Evolutionary conservation across 176 grass and related monocot genomes (phyloP), one percentile per base, ranked within the genome.

Genomic region (Paspalum notatum): DNA sequence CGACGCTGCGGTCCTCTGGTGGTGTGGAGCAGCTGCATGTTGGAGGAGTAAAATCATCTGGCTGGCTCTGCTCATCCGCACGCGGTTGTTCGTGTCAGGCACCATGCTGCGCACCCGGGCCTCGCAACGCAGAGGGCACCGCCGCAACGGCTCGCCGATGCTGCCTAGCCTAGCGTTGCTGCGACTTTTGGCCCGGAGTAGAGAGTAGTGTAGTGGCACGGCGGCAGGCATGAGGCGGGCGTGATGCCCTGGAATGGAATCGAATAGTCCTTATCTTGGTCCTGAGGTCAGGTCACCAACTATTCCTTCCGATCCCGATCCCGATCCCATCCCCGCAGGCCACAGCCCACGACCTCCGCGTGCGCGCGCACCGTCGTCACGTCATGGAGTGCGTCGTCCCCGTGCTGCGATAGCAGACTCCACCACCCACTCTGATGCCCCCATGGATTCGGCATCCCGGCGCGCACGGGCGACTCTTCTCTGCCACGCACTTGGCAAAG

Each of bases 241-340:
- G 76, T 79, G 76, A 79, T 42, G 37, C 46, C 62, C 47, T 54
- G 18, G 76, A 52, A 40, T 53, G 32, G 76, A 66, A 64, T 63
- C 54, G 39, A 13, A 62, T 67, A 14, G 15, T 68, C 42, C 42
- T n/a, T 13, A 12, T 65, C 60, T 20, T 65, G 45, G 60, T 22
- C 76, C 61, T 46, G 9, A 78, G 61, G 61, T 9, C 46, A 78
- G 61, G 61, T 9, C 46, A 65, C 75, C 60, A 78, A 65, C 75
- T 77, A 77, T 77, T 64, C 75, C 59, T 64, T 77, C 32, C n/a
- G n/a, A n/a, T n/a, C n/a, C 32, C 32, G 32, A 2, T 32, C 32
- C 2, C 32, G 32, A 32, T 32, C 32, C 32, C 32, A 32, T 32
- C 16, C 58, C 75, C 3, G 3, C 17, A 21, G 18, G 5, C 15